Base-by-base conservation (phyloP, 176 grass and related monocot genomes). In the Raddia distichophylla region DNA sequence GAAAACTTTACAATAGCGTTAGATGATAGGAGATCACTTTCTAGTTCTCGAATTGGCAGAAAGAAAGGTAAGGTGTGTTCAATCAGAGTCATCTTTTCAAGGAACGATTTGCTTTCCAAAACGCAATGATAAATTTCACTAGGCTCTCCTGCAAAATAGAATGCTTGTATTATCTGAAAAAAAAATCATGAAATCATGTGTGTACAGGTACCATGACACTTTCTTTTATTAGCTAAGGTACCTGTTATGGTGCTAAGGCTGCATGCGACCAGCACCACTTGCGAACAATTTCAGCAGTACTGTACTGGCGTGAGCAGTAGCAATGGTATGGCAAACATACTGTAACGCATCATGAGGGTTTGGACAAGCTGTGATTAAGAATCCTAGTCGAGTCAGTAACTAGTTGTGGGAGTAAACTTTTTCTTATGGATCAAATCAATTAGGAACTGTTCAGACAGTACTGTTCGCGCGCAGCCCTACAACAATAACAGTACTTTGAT, bases 121-220 rank as follows among this genome's bases (percentile, higher is more conserved):
- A 94, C 95, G 70, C 92, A 98, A 82, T 98, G 92, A 79, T 94
- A 98, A 75, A 90, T 89, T 80, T 98, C 95, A 91, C 92, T 94
- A 43, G 95, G 90, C 70, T 98, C 92, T 56, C 95, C 95, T 98
- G 81, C 48, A 87, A 89, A 87, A 79, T 76, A 80, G 73, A 67
- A 75, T 74, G 53, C 5, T 10, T 42, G 62, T 71, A 37, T 76
- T 56, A 74, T 80, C 16, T 42, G 48, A 13, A 2, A 71, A 27
- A 27, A 27, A 27, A 27, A 27, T 27, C 27, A 27, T 27, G 27
- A 27, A 75, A 89, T 53, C 64, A 80, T 47, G 12, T 61, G 40
- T 67, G 18, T 35, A 70, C 44, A 69, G 27, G 10, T 89, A 80
- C 18, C 18, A 55, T 79, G 16, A 37, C 32, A 46, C 27, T 51